Percentiles rank a stretch among this genome's conserved stretches.
Evolutionary conservation across 768 basidiomycete species (phyloP).

Genomic region (Daedaleopsis sinensis): DNA sequence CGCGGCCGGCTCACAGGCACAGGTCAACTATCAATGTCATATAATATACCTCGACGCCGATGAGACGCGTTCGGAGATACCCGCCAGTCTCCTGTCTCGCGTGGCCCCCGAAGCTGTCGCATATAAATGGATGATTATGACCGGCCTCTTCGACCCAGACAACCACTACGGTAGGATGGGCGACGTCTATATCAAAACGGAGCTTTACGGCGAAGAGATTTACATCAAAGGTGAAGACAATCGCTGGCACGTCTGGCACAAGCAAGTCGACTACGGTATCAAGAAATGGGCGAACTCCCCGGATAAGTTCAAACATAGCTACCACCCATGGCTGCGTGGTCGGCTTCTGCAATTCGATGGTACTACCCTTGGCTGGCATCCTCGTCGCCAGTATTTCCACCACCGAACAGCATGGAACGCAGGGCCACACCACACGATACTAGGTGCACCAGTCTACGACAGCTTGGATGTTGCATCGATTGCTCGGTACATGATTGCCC

Average conservation of each 20-base stretch:
- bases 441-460: not conserved
- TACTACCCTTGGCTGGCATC: not conserved
- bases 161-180: not conserved
- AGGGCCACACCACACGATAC: not conserved
- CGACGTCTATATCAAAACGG: not conserved
- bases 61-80: no score
- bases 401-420: not conserved
- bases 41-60: no score
- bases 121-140: not conserved
- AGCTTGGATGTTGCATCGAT: not conserved
- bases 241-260: not conserved
- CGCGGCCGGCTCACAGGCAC: no score
- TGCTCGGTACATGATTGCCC: not conserved
- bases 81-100: no score
- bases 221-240: not conserved
- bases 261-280: not conserved
- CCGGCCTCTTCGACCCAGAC: not conserved
- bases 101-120: no score
- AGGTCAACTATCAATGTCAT: no score
- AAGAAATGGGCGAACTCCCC: not conserved
- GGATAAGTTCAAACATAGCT: not conserved
- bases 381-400: not conserved
- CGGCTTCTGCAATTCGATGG: constrained; percentile 5
- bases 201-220: not conserved
- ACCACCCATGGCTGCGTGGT: constrained; percentile 3